phyloP scores from a whole-genome alignment of 345 rosid species.

The Crucihimalaya himalaica region DNA sequence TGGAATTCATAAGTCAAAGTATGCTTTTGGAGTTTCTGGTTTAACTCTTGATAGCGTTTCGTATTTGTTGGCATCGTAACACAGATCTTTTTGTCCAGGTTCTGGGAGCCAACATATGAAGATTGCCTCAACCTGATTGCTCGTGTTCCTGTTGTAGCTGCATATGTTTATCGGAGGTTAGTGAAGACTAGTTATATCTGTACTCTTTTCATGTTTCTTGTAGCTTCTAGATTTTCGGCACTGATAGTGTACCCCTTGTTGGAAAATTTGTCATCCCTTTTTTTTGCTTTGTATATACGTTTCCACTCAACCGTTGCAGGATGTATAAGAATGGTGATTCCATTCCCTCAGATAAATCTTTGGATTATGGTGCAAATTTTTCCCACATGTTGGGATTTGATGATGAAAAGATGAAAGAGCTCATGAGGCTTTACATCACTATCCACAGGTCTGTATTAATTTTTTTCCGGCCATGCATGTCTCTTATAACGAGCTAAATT shows the following conservation, averaged over 20 bases:
- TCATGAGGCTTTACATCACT: constrained; percentile 97
- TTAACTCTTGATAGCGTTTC: constrained; percentile 24
- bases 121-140: constrained; percentile 93
- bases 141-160: constrained; percentile 81
- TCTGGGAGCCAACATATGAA: constrained; percentile 97
- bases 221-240: constrained; percentile 2
- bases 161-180: constrained; percentile 90
- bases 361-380: constrained; percentile 95
- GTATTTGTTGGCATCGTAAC: constrained; percentile 24
- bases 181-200: constrained; percentile 28
- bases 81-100: constrained; percentile 50
- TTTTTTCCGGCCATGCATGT: constrained; percentile 3
- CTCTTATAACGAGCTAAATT: background rate
- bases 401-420: constrained; percentile 85
- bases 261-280: background rate
- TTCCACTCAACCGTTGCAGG: constrained; percentile 47
- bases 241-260: background rate
- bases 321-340: constrained; percentile 76
- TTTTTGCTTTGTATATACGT: constrained; percentile 20
- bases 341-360: constrained; percentile 65
- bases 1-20: constrained; percentile 92
- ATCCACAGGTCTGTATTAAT: constrained; percentile 70
- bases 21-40: constrained; percentile 37
- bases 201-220: constrained; percentile 1
- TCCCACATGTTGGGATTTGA: constrained; percentile 92